phyloP scores from a whole-genome alignment of 768 basidiomycete genomes.

The Crucibulum laeve region DNA sequence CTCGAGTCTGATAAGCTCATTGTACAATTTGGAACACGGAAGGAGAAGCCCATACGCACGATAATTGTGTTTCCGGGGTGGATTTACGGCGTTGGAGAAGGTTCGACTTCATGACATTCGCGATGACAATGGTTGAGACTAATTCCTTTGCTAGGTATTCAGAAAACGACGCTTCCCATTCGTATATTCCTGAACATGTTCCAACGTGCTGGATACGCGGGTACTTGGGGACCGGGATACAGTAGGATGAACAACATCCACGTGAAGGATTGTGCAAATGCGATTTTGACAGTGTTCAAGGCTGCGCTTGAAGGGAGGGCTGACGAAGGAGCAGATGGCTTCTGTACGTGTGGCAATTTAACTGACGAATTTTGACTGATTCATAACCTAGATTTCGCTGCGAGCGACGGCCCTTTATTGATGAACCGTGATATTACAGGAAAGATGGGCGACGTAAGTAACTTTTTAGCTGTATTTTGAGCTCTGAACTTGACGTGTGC shows the following conservation, averaged over 20 bases:
- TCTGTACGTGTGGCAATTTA: conserved; percentile 24
- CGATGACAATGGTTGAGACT: background rate
- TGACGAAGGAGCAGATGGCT: conserved; percentile 34
- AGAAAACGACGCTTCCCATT: conserved; percentile 31
- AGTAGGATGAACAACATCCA: conserved; percentile 34
- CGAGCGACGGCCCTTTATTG: conserved; percentile 22
- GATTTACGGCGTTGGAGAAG: conserved; percentile 40
- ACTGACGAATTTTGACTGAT: conserved; percentile 4
- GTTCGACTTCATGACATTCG: conserved; percentile 12
- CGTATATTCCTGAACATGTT: conserved; percentile 29
- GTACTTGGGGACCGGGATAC: conserved; percentile 38
- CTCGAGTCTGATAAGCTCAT: conserved; percentile 23
- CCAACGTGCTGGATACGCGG: conserved; percentile 25
- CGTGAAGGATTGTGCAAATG: conserved; percentile 33
- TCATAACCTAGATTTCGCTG: conserved; percentile 25
- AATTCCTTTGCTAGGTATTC: conserved; percentile 16
- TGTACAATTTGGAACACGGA: conserved; percentile 33
- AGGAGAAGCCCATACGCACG: conserved; percentile 36
- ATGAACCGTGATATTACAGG: conserved; percentile 24
- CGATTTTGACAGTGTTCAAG: conserved; percentile 29
- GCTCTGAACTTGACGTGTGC: background rate
- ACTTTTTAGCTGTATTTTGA: background rate
- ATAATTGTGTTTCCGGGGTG: conserved; percentile 36
- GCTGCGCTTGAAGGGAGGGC: conserved; percentile 36
- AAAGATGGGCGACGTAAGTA: conserved; percentile 31